Evolutionary conservation across 768 basidiomycete species (phyloP).

Genomic region (Xerocomellus intermedius): DNA sequence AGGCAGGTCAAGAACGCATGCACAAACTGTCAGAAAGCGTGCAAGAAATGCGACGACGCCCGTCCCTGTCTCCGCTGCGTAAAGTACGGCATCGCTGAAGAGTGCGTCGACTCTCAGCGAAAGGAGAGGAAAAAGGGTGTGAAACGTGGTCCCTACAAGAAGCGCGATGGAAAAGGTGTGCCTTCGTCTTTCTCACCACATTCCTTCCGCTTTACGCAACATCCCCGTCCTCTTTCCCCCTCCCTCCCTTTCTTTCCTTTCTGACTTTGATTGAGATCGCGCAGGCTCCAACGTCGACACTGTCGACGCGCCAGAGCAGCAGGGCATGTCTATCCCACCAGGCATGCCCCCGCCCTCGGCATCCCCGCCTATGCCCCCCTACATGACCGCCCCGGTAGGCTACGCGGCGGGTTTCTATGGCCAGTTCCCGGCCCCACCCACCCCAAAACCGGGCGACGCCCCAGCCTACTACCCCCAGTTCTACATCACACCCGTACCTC

Average conservation of each 20-base stretch:
- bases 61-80: slow-evolving; percentile 91
- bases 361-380: slow-evolving; percentile 49
- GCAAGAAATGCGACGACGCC: slow-evolving; percentile 90
- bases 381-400: slow-evolving; percentile 48
- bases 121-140: slow-evolving; percentile 90
- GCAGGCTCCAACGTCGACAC: slow-evolving; percentile 54
- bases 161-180: slow-evolving; percentile 89
- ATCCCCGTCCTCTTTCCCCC: neutral
- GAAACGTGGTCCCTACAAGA: slow-evolving; percentile 90
- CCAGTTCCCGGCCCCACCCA: slow-evolving; percentile 49
- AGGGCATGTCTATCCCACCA: slow-evolving; percentile 42
- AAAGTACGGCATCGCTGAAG: slow-evolving; percentile 84
- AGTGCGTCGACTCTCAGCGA: slow-evolving; percentile 86
- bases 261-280: slow-evolving; percentile 54
- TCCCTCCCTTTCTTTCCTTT: slow-evolving; percentile 23
- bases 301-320: slow-evolving; percentile 43
- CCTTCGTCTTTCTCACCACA: slow-evolving; percentile 32
- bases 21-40: slow-evolving; percentile 87
- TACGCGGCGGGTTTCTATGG: slow-evolving; percentile 56
- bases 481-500: slow-evolving; percentile 47
- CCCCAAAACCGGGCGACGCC: slow-evolving; percentile 51
- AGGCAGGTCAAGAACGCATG: slow-evolving; percentile 90
- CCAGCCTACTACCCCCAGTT: slow-evolving; percentile 51
- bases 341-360: slow-evolving; percentile 42
- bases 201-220: slow-evolving; percentile 20